A percentile compares a stretch with the other conserved stretches of the same genome.
These are phyloP conservation scores for Pseudopithomyces maydicus DNA, from an alignment of 2,329 filamentous ascomycete species.

Conservation along the genomic window DNA sequence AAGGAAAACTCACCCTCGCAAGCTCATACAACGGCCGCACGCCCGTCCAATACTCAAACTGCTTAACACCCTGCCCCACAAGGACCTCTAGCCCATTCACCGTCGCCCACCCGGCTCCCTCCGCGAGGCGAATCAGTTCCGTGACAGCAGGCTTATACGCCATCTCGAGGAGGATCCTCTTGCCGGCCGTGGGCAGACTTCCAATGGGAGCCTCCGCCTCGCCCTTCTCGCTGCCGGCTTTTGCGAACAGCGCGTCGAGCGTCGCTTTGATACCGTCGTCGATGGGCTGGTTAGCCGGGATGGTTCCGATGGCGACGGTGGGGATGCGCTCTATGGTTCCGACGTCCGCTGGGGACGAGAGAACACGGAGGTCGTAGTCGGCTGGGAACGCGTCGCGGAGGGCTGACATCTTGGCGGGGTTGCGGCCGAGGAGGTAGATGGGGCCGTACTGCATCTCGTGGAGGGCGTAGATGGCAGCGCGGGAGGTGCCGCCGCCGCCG, in stretches of 20 bases:
- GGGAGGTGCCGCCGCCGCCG: slow-evolving; percentile 88
- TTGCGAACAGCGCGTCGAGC: slow-evolving; percentile 60
- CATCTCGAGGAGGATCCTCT: slow-evolving; percentile 81
- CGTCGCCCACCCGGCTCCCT: slow-evolving; percentile 77
- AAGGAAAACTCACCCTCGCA: slow-evolving; percentile 63
- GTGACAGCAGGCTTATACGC: slow-evolving; percentile 90
- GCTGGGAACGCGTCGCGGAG: slow-evolving; percentile 75
- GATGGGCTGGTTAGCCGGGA: slow-evolving; percentile 85
- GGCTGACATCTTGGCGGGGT: slow-evolving; percentile 67
- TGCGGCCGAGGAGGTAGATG: slow-evolving; percentile 86
- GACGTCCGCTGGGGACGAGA: slow-evolving; percentile 57
- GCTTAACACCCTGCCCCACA: slow-evolving; percentile 81
- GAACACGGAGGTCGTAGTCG: slow-evolving; percentile 68
- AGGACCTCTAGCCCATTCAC: slow-evolving; percentile 89
- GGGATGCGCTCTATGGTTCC: slow-evolving; percentile 56
- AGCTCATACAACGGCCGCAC: slow-evolving; percentile 75
- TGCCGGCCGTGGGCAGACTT: slow-evolving; percentile 29
- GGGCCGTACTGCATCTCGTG: slow-evolving; percentile 81
- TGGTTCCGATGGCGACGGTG: slow-evolving; percentile 81
- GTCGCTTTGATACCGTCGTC: slow-evolving; percentile 72
- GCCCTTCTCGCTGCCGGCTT: slow-evolving; percentile 24
- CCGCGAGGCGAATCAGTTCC: slow-evolving; percentile 81
- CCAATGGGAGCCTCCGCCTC: slow-evolving; percentile 25
- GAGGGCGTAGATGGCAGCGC: slow-evolving; percentile 88
- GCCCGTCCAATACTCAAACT: slow-evolving; percentile 86